Evolutionary conservation across 148 eudicot genomes (phyloP), one percentile per base, ranked within the genome.

Genomic region (Bassia scoparia): DNA sequence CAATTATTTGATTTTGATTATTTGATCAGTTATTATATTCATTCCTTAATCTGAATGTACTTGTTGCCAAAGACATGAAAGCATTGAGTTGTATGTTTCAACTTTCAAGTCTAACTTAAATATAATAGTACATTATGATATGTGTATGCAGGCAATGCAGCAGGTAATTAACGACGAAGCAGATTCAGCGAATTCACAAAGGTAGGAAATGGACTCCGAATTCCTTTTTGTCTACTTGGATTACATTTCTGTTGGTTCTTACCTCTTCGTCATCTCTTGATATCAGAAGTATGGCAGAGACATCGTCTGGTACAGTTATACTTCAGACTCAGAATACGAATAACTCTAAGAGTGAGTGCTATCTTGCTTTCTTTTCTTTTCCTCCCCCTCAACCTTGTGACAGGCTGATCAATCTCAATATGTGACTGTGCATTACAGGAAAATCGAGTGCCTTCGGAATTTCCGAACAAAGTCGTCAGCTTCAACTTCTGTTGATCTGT

Each of bases 161-260:
- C 78, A 89, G 93, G 86, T 65, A 53, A 82, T 67, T 58, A 89
- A 87, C 74, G 89, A 89, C 71, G 90, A 83, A 68, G 93, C 90
- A 67, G 90, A 89, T 81, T 89, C 93, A 76, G 84, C 88, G 7
- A 75, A 56, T n/a, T n/a, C n/a, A n/a, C 88, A 11, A 75, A 56
- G 65, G 84, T 86, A 80, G 82, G 74, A 86, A 71, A 71, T 35
- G 34, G 58, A 73, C 71, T 58, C 24, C 85, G 87, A 89, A 70
- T 76, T 24, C 4, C 76, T 64, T 64, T 29, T 56, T 34, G 0
- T 65, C 68, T 3, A 23, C 0, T 65, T 38, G 18, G 29, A 38
- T 13, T 34, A 24, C 62, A 67, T 58, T 27, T 70, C 62, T 6
- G 61, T 34, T 49, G 18, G 18, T 68, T 58, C 44, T 61, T 49